Evolutionary conservation across 2,329 filamentous ascomycete species (phyloP), one percentile per base, ranked within the genome.

Genomic region (Curvularia hawaiiensis): DNA sequence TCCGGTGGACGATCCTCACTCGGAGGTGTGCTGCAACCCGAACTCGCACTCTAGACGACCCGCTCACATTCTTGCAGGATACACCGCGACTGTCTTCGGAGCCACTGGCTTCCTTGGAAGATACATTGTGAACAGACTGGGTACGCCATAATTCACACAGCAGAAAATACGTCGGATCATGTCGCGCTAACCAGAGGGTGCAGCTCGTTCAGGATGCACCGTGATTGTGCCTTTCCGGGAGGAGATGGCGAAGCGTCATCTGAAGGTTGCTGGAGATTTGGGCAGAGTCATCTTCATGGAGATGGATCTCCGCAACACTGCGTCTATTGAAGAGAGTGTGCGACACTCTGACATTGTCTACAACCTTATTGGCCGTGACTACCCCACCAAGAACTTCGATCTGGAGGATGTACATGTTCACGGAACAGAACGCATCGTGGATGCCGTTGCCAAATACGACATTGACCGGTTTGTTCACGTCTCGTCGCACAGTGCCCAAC

Each of bases 351-450:
- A 99, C 75, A 90, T 97, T 62, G 95, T 99, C 64, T 97, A 96
- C 84, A 99, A 99, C 80, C 83, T 99, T 69, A 85, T 97, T 72
- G 95, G 95, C 64, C 90, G 94, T 63, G 90, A 94, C 78, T 98
- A 98, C 77, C 91, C 94, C 64, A 99, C 95, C 69, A 99, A 99
- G 84, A 99, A 99, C 84, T 99, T 97, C 79, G 87, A 89, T 55
- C 84, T 97, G 60, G 89, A 91, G 69, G 94, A 98, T 75, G 92
- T 98, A 41, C 92, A 99, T 72, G 87, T 98, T 39, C 92, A 97
- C 77, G 92, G 94, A 61, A 89, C 90, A 18, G 90, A 96, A 80
- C 89, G 95, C 67, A 99, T 99, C 70, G 91, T 87, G 50, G 92
- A 97, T 75, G 92, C 95, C 52, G 92, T 92, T 52, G 95, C 94